Evolutionary conservation across 2,329 filamentous ascomycete species (phyloP), one percentile per base, ranked within the genome.

Genomic region (Alternaria panax): DNA sequence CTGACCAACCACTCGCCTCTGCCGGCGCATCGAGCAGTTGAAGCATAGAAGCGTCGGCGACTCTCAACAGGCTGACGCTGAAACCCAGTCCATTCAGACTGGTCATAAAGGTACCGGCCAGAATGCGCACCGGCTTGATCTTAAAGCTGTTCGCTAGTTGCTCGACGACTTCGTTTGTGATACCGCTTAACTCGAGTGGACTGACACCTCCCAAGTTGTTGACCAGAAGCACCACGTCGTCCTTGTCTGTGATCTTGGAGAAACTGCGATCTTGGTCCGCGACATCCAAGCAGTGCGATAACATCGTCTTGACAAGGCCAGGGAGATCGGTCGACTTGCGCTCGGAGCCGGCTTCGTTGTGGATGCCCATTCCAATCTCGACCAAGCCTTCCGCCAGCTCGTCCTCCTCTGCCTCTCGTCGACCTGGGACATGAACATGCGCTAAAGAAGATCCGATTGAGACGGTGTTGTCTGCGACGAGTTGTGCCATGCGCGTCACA

Each of bases 401-500:
- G 24, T 87, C 86, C 11, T 82, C 82, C 42, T 83, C 83, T 12
- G 78, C 73, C 64, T 87, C 85, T 1, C 82, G 85, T 60, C 93
- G 86, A 4, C 94, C 93, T 0, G 94, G 94, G 0, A 97, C 92
- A 74, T 97, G 94, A n/a, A 97, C 93, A 75, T 96, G 93, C 64
- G 91, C 90, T 41, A 97, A 81, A 53, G 91, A 94, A 3, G 92
- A 91, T 16, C 93, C 94, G 22, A 97, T 91, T 41, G 90, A 93
- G 32, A 96, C 90, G 7, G 94, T 80, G 74, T 96, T 96, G 18
- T 87, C 83, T 3, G 91, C 89, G 3, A 87, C 86, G 50, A 92
- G 80, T 71, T 88, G 84, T 7, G 92, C 93, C 11, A 93, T 86
- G 63, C 84, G 83, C 60, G 88, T 86, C 3, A 96, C 91, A 57